These are phyloP conservation scores for Coemansia sp. DNA, from an alignment of 192 early-diverging fungal species.

Conservation along the genomic window DNA sequence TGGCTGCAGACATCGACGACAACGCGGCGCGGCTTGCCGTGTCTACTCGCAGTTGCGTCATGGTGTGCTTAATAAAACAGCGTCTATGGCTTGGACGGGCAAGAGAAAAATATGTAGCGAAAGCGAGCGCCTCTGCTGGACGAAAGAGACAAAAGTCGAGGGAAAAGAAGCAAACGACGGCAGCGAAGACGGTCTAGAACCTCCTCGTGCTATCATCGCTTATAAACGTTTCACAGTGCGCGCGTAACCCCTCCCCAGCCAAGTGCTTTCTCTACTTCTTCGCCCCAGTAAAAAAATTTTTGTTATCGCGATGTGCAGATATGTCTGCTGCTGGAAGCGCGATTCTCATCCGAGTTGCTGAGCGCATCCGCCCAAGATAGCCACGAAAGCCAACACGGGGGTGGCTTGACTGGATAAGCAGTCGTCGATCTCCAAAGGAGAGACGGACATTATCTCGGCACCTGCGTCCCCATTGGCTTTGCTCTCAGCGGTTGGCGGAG, in stretches of 20 bases:
- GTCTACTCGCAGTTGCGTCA: conserved; percentile 1
- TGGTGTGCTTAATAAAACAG: background rate
- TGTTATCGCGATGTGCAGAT: background rate
- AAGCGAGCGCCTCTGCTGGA: background rate
- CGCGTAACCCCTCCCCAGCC: background rate
- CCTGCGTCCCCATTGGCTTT: too few relatives aligned
- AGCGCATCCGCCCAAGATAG: too few relatives aligned
- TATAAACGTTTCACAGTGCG: background rate
- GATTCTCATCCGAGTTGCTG: background rate
- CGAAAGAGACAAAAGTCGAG: background rate
- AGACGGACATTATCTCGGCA: too few relatives aligned
- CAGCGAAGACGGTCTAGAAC: conserved; percentile 6
- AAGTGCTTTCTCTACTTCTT: background rate
- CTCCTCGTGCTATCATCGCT: background rate
- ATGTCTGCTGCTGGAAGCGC: background rate
- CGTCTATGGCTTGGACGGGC: background rate
- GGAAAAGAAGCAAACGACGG: background rate
- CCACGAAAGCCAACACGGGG: background rate
- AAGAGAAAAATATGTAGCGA: background rate
- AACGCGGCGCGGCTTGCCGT: background rate
- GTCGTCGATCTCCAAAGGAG: too few relatives aligned
- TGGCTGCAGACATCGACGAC: conserved; percentile 3
- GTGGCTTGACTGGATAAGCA: background rate
- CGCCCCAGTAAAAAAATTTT: background rate
- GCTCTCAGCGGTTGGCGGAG: too few relatives aligned